Percentiles rank a stretch among this genome's conserved stretches.
Evolutionary conservation across 768 basidiomycete genomes (phyloP).

Genomic region (Leccinum variicolor): DNA sequence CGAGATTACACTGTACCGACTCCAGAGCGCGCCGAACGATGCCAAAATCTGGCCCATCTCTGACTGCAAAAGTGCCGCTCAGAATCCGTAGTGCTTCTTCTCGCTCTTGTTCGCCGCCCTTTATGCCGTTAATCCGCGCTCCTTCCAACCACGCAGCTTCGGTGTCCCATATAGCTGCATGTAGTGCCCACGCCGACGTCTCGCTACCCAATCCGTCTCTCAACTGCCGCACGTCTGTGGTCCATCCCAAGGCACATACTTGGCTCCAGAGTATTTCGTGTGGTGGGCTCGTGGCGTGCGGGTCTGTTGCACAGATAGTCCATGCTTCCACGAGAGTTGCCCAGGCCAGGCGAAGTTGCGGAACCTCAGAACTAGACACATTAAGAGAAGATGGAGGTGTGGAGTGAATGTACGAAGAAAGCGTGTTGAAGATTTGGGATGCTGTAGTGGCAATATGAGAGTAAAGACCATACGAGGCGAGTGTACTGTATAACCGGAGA

Average conservation of each 20-base stretch:
- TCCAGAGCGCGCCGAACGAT: slow-evolving; percentile 38
- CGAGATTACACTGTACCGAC: slow-evolving; percentile 31
- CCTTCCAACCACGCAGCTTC: slow-evolving; percentile 76
- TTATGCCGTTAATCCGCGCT: slow-evolving; percentile 63
- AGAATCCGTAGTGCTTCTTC: slow-evolving; percentile 34
- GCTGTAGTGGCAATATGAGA: slow-evolving; percentile 65
- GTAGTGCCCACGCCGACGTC: slow-evolving; percentile 26
- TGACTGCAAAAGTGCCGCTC: slow-evolving; percentile 36
- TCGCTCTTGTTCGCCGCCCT: slow-evolving; percentile 65
- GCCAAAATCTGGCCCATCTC: slow-evolving; percentile 31
- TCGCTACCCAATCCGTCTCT: slow-evolving; percentile 32
- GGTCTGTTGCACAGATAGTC: slow-evolving; percentile 84
- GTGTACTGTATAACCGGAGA: slow-evolving; percentile 56
- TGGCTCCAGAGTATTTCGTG: slow-evolving; percentile 94
- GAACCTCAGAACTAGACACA: not conserved
- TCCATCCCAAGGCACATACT: slow-evolving; percentile 76
- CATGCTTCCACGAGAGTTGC: slow-evolving; percentile 61
- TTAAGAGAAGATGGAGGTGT: slow-evolving; percentile 22
- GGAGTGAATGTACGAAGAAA: slow-evolving; percentile 47
- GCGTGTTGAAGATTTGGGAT: slow-evolving; percentile 46
- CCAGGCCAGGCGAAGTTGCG: slow-evolving; percentile 48
- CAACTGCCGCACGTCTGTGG: slow-evolving; percentile 47
- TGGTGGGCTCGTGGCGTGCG: slow-evolving; percentile 79
- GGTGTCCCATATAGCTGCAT: slow-evolving; percentile 37
- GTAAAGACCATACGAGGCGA: slow-evolving; percentile 80